These are phyloP conservation scores for Lipomyces starkeyi DNA, from an alignment of 805 yeast genomes.

Conservation along the genomic window DNA sequence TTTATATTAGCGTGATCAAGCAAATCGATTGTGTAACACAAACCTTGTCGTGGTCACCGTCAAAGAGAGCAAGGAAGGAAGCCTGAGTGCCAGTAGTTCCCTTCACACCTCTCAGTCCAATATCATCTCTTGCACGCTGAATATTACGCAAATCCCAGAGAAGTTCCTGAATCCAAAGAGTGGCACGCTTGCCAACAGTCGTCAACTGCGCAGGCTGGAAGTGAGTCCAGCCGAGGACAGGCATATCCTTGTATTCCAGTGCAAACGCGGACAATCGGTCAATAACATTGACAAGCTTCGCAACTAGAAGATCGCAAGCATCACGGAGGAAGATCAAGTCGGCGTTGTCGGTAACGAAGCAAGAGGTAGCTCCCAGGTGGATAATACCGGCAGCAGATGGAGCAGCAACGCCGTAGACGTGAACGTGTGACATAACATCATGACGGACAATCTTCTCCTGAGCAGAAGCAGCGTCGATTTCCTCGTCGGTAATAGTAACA, in stretches of 20 bases:
- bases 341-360: conserved; percentile 97
- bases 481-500: conserved; percentile 87
- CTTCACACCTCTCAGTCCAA: conserved; percentile 97
- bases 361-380: conserved; percentile 97
- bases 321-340: conserved; percentile 95
- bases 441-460: conserved; percentile 99
- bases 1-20: not conserved
- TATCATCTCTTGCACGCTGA: conserved; percentile 92
- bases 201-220: conserved; percentile 99
- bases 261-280: conserved; percentile 90
- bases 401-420: conserved; percentile 87
- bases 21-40: not conserved
- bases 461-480: conserved; percentile 82
- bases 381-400: conserved; percentile 98
- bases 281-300: conserved; percentile 94
- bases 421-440: conserved; percentile 99
- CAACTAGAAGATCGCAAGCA: conserved; percentile 90
- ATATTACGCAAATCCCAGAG: conserved; percentile 97
- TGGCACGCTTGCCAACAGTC: conserved; percentile 97
- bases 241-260: conserved; percentile 87
- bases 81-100: conserved; percentile 99
- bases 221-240: conserved; percentile 98
- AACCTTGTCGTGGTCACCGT: conserved; percentile 89
- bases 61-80: conserved; percentile 91
- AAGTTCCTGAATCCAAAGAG: conserved; percentile 96